Evolutionary conservation across 2,329 filamentous ascomycete genomes (phyloP).

Genomic region (Colletotrichum brevisporum): DNA sequence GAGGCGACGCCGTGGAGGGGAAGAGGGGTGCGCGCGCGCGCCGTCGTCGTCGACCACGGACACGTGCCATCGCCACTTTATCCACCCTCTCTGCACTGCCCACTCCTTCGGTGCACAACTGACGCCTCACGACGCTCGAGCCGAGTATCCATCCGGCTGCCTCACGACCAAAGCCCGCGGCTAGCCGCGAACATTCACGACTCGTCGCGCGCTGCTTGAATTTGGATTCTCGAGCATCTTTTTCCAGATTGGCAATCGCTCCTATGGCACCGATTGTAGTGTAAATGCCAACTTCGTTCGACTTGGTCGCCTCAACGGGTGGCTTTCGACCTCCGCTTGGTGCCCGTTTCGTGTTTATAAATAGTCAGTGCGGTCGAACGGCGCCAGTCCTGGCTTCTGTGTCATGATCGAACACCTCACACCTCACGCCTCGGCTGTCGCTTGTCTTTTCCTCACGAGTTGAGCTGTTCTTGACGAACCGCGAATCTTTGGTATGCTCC

Average conservation of each 20-base stretch:
- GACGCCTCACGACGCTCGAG: neutral
- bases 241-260: neutral
- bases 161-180: neutral
- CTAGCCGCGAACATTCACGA: neutral
- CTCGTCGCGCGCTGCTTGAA: neutral
- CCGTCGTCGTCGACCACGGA: neutral
- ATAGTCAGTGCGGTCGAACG: constrained; percentile 9
- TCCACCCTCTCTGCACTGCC: neutral
- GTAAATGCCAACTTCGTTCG: neutral
- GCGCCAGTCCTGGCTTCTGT: neutral
- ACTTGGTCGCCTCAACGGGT: neutral
- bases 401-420: constrained; percentile 8
- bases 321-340: neutral
- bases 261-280: neutral
- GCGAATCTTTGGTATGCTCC: neutral
- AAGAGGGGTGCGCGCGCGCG: no score
- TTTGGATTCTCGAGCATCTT: neutral
- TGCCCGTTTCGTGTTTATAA: constrained; percentile 1
- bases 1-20: no score
- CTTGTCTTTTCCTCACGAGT: neutral
- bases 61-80: neutral
- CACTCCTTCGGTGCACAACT: neutral
- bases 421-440: constrained; percentile 1
- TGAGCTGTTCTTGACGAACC: neutral
- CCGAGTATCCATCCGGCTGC: neutral